These are phyloP conservation scores for Chloropicon primus DNA, from an alignment of 139 green algal genomes.

Conservation along the genomic window DNA sequence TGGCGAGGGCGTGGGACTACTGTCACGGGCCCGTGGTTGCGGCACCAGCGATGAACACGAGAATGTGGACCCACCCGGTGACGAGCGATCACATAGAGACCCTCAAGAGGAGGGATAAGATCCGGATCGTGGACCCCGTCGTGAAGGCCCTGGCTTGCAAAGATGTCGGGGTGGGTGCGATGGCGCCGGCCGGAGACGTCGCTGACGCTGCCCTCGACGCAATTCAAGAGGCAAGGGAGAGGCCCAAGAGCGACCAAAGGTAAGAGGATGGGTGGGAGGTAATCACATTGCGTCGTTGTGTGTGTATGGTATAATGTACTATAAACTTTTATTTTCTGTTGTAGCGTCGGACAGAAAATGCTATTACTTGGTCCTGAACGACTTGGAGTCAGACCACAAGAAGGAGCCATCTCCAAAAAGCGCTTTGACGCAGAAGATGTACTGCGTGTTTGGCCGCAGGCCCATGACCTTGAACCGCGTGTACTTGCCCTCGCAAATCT, in stretches of 20 bases:
- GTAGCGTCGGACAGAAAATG: no score
- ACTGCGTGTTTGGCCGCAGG: constrained; percentile 52
- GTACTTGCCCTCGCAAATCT: constrained; percentile 36
- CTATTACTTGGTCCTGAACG: constrained; percentile 31
- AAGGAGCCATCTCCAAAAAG: constrained; percentile 66
- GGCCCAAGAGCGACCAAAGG: no score
- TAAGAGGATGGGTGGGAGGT: no score
- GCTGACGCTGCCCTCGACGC: neutral
- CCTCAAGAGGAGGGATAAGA: neutral
- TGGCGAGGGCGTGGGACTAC: neutral
- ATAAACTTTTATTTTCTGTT: no score
- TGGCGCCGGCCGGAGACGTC: neutral
- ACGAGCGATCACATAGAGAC: neutral
- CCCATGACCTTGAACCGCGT: constrained; percentile 29
- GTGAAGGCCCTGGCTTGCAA: neutral
- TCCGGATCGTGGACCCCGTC: neutral
- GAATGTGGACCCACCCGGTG: neutral
- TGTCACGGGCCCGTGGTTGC: neutral
- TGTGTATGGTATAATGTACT: no score
- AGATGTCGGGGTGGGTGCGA: neutral
- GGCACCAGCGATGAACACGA: neutral
- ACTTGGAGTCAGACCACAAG: constrained; percentile 62
- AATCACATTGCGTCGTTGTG: no score
- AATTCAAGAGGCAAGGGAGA: no score
- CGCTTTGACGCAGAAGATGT: constrained; percentile 78